Conservation (phyloP, 805 yeast genomes). For the Myxozyma monticola region DNA sequence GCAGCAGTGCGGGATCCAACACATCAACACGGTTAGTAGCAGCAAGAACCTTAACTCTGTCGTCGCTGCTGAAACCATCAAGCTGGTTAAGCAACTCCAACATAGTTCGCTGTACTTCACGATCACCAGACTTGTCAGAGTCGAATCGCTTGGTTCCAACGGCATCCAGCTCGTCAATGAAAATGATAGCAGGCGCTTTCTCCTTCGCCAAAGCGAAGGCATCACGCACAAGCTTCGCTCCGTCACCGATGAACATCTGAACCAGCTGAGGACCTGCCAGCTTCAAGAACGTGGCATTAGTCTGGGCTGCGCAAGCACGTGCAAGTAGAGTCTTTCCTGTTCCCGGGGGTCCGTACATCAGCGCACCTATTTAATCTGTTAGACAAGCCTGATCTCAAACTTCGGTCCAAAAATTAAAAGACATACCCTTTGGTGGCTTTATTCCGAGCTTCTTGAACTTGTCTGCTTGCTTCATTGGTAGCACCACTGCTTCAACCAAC, state of each 20-base stretch:
- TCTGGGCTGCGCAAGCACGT: constrained; percentile 98
- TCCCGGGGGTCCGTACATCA: constrained; percentile 99
- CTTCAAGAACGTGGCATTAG: constrained; percentile 94
- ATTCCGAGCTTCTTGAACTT: constrained; percentile 92
- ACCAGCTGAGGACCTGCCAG: constrained; percentile 98
- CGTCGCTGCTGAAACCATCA: constrained; percentile 98
- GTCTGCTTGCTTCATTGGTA: constrained; percentile 98
- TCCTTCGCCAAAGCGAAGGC: constrained; percentile 97
- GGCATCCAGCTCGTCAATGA: constrained; percentile 97
- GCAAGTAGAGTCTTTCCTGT: constrained; percentile 97
- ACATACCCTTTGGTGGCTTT: constrained; percentile 87
- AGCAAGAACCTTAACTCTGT: constrained; percentile 93
- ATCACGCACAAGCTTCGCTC: constrained; percentile 95
- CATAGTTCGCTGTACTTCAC: constrained; percentile 99
- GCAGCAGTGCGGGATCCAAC: constrained; percentile 94
- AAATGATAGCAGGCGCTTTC: constrained; percentile 96
- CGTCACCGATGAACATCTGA: constrained; percentile 98
- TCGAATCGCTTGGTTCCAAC: constrained; percentile 98
- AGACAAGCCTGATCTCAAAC: neutral
- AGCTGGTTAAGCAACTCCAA: constrained; percentile 93
- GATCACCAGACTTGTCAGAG: constrained; percentile 94
- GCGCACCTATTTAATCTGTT: constrained; percentile 48
- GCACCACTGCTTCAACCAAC: constrained; percentile 94
- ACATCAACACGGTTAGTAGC: constrained; percentile 99
- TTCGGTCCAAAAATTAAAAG: neutral